Conservation (phyloP, 2,329 filamentous ascomycete genomes). For the Leptographium wingfieldii region DNA sequence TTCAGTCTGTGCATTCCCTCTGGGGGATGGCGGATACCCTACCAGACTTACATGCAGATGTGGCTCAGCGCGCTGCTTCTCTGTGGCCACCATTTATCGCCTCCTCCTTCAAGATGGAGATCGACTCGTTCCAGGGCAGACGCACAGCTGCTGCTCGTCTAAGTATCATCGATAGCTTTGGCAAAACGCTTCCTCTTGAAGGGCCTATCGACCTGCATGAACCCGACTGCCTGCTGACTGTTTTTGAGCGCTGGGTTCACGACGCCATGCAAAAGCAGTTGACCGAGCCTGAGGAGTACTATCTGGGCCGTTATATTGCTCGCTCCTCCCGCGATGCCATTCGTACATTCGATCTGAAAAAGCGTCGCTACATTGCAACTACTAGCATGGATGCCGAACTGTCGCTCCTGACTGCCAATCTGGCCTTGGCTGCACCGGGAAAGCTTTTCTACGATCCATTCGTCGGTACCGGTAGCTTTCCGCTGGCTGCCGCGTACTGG, state of each 20-base stretch:
- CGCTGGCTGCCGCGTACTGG: conserved; percentile 80
- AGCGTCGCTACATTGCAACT: conserved; percentile 83
- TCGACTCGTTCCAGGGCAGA: conserved; percentile 73
- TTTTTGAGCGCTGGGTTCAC: conserved; percentile 71
- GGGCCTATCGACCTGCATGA: conserved; percentile 67
- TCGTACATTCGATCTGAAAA: conserved; percentile 77
- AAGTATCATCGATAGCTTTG: conserved; percentile 71
- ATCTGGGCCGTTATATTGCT: conserved; percentile 61
- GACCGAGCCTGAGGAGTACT: conserved; percentile 46
- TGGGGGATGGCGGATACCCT: conserved; percentile 67
- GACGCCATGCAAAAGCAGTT: conserved; percentile 34
- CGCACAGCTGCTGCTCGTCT: conserved; percentile 50
- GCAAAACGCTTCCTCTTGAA: conserved; percentile 56
- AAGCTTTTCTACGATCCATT: conserved; percentile 92
- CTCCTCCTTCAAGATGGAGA: conserved; percentile 66
- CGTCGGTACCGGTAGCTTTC: conserved; percentile 88
- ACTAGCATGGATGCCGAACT: conserved; percentile 97
- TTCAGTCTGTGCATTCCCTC: conserved; percentile 74
- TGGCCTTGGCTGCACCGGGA: conserved; percentile 69
- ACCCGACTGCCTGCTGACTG: conserved; percentile 60
- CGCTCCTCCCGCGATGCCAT: conserved; percentile 54
- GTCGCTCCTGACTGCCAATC: conserved; percentile 80
- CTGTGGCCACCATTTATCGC: conserved; percentile 55
- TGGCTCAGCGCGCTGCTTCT: conserved; percentile 44
- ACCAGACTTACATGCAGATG: conserved; percentile 51